phyloP scores from a whole-genome alignment of 2,329 filamentous ascomycete species.

The Rosellinia necatrix region DNA sequence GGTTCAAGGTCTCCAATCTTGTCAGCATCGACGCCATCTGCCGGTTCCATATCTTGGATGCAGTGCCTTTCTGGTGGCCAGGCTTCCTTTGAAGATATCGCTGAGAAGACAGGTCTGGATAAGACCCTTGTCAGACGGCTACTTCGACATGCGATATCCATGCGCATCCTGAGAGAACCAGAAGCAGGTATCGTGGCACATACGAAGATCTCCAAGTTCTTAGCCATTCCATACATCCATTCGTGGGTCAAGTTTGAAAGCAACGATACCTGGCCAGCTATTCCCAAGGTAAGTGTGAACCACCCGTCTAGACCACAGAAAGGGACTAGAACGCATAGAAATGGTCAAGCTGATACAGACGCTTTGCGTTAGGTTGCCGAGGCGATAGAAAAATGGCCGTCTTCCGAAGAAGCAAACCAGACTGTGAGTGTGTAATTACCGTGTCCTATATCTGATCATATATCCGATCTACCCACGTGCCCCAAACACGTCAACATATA shows the following conservation, averaged over 20 bases:
- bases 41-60: conserved; percentile 34
- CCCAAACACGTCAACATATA: too few relatives aligned
- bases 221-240: conserved; percentile 22
- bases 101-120: conserved; percentile 28
- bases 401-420: conserved; percentile 30
- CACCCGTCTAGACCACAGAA: background rate
- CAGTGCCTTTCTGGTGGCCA: conserved; percentile 34
- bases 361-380: conserved; percentile 27
- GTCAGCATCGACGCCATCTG: conserved; percentile 35
- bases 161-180: conserved; percentile 39
- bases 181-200: conserved; percentile 39
- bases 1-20: conserved; percentile 22
- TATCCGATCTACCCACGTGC: too few relatives aligned
- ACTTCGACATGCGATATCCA: conserved; percentile 38
- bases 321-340: background rate
- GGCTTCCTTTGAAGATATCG: conserved; percentile 26
- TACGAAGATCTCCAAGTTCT: conserved; percentile 32
- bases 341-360: conserved; percentile 16
- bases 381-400: conserved; percentile 34
- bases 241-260: conserved; percentile 25
- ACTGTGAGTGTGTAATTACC: conserved; percentile 25
- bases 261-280: conserved; percentile 31
- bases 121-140: conserved; percentile 34
- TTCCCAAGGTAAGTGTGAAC: conserved; percentile 22
- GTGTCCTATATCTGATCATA: conserved; percentile 20